Percentiles rank a stretch among this genome's conserved stretches.
phyloP scores from a whole-genome alignment of 768 basidiomycete species.

The Collybia sp. region DNA sequence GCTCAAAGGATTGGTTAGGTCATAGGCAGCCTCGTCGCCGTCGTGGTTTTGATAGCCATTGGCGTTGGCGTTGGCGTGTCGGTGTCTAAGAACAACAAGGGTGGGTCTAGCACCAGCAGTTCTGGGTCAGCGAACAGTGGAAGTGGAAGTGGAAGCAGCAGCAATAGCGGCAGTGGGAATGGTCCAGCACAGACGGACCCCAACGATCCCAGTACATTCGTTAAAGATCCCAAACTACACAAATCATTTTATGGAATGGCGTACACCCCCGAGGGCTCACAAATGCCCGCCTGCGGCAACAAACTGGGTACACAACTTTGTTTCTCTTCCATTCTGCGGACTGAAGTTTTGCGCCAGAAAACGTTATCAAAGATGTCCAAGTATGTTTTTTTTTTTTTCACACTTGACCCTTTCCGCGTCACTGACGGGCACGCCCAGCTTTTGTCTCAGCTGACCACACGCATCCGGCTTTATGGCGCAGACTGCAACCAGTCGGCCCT shows the following conservation, averaged over 20 bases:
- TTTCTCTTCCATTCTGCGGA: not conserved
- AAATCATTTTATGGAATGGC: slow-evolving; percentile 83
- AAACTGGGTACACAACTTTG: slow-evolving; percentile 28
- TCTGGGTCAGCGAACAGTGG: not conserved
- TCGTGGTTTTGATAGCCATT: slow-evolving; percentile 48
- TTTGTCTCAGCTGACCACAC: slow-evolving; percentile 79
- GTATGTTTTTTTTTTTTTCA: slow-evolving; percentile 26
- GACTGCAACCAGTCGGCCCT: slow-evolving; percentile 82
- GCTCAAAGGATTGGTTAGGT: slow-evolving; percentile 34
- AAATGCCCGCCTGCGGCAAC: slow-evolving; percentile 64
- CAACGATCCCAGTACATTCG: slow-evolving; percentile 70
- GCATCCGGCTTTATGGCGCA: slow-evolving; percentile 79
- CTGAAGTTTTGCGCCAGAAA: slow-evolving; percentile 26
- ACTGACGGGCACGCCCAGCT: slow-evolving; percentile 37
- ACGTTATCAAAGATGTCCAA: slow-evolving; percentile 69
- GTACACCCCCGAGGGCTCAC: slow-evolving; percentile 74
- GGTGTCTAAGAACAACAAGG: slow-evolving; percentile 50
- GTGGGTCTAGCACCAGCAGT: slow-evolving; percentile 12
- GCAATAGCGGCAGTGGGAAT: slow-evolving; percentile 4
- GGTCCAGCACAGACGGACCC: slow-evolving; percentile 7
- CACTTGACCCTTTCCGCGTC: not conserved
- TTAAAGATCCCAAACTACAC: slow-evolving; percentile 58
- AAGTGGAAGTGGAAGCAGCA: slow-evolving; percentile 2
- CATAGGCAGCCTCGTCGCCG: slow-evolving; percentile 39
- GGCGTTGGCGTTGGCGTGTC: slow-evolving; percentile 64